Conservation (phyloP, 371 early-diverging fungal species). For the Actinomortierella wolfii region DNA sequence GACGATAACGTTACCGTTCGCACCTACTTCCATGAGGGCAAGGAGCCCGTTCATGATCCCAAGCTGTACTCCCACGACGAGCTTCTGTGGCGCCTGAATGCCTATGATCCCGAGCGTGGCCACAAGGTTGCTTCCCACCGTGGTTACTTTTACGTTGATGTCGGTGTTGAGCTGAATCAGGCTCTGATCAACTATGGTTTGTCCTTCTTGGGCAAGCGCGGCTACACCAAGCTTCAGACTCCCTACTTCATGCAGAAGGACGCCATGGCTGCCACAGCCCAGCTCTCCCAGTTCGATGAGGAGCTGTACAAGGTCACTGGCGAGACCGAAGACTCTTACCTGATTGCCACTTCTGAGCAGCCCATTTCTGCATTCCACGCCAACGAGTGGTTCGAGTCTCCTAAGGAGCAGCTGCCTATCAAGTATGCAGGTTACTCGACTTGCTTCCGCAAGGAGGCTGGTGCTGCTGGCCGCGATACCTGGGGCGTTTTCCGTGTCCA, state of each 20-base stretch:
- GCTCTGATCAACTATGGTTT: slow-evolving; percentile 98
- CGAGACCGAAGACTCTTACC: slow-evolving; percentile 94
- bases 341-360: slow-evolving; percentile 99
- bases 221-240: slow-evolving; percentile 97
- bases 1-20: slow-evolving; percentile 87
- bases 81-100: slow-evolving; percentile 89
- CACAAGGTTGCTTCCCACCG: slow-evolving; percentile 98
- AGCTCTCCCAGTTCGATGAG: slow-evolving; percentile 99
- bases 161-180: slow-evolving; percentile 96
- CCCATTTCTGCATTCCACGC: slow-evolving; percentile 98
- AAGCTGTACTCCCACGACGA: slow-evolving; percentile 92
- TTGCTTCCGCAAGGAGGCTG: slow-evolving; percentile 99
- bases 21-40: slow-evolving; percentile 62
- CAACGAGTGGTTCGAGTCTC: slow-evolving; percentile 96
- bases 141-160: slow-evolving; percentile 97
- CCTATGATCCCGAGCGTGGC: slow-evolving; percentile 94
- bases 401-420: slow-evolving; percentile 89
- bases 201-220: slow-evolving; percentile 87
- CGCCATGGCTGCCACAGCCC: slow-evolving; percentile 98
- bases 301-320: slow-evolving; percentile 96
- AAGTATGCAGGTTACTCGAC: slow-evolving; percentile 99
- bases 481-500: slow-evolving; percentile 99
- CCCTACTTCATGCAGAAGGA: slow-evolving; percentile 99
- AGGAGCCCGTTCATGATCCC: slow-evolving; percentile 66
- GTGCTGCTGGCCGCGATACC: slow-evolving; percentile 99